Evolutionary conservation across 176 grass and related monocot species (phyloP).

Genomic region (Saccharum officinarum): DNA sequence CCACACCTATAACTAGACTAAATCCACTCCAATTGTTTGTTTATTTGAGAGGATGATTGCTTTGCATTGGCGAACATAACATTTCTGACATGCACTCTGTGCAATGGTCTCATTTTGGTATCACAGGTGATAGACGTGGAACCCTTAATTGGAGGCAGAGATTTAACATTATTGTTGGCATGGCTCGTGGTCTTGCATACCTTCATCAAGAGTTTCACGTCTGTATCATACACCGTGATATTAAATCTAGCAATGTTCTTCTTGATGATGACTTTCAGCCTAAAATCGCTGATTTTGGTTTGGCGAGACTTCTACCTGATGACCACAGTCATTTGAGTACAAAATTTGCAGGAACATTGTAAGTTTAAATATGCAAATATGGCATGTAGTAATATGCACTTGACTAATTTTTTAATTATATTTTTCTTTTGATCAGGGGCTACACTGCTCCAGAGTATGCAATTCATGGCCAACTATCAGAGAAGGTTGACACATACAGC

Average conservation of each 20-base stretch:
- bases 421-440: constrained; percentile 54
- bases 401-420: constrained; percentile 3
- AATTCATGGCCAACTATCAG: constrained; percentile 77
- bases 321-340: constrained; percentile 88
- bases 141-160: constrained; percentile 78
- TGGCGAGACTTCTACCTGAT: constrained; percentile 76
- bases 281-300: constrained; percentile 81
- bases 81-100: constrained; percentile 3
- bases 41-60: background rate
- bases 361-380: constrained; percentile 40
- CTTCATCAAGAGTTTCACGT: constrained; percentile 87
- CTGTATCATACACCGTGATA: constrained; percentile 90
- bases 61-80: constrained; percentile 1
- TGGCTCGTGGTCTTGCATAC: constrained; percentile 78
- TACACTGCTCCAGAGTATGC: constrained; percentile 92
- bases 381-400: background rate
- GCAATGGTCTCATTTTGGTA: constrained; percentile 14
- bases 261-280: constrained; percentile 78
- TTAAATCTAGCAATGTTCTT: constrained; percentile 79
- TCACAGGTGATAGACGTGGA: constrained; percentile 60
- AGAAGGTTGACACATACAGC: constrained; percentile 87
- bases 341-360: constrained; percentile 89
- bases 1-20: background rate
- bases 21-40: background rate
- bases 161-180: constrained; percentile 78